A percentile compares a stretch with the other conserved stretches of the same genome.
These are phyloP conservation scores for Rhizopogon vinicolor DNA, from an alignment of 768 basidiomycete genomes.

Conservation along the genomic window DNA sequence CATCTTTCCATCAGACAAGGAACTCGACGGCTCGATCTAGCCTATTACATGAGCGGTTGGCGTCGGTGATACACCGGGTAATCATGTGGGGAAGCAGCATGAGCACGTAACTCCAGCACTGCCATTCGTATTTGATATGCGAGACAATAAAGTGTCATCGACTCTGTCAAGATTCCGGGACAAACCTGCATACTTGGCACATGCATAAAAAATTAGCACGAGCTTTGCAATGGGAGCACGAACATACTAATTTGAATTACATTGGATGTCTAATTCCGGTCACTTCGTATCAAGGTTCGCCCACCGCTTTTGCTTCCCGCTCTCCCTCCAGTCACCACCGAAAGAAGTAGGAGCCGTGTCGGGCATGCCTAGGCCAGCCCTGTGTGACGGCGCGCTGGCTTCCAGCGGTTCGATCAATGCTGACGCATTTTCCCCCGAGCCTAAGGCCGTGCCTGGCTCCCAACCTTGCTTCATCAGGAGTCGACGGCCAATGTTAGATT, in stretches of 20 bases:
- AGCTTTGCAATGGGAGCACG: not conserved
- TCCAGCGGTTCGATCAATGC: constrained; percentile 57
- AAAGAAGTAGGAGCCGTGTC: constrained; percentile 13
- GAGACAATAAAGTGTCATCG: too few relatives aligned
- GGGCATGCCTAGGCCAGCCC: constrained; percentile 55
- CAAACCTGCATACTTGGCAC: not conserved
- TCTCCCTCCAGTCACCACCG: constrained; percentile 34
- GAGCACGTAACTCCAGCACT: not conserved
- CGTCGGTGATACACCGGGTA: not conserved
- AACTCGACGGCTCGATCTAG: not conserved
- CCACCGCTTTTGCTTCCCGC: constrained; percentile 39
- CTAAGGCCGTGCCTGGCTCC: constrained; percentile 53
- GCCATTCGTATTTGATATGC: not conserved
- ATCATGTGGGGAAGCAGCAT: not conserved
- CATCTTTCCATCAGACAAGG: constrained; percentile 5
- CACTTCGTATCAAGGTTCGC: not conserved
- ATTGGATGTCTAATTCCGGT: not conserved
- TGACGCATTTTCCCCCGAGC: constrained; percentile 6
- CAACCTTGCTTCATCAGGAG: constrained; percentile 74
- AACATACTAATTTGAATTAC: not conserved
- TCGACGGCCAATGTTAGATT: constrained; percentile 62
- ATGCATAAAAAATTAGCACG: not conserved
- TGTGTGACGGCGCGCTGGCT: constrained; percentile 34
- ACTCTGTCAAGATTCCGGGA: not conserved
- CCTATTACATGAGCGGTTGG: not conserved